phyloP scores from a whole-genome alignment of 23 red algal genomes.

The Gracilaria domingensis region DNA sequence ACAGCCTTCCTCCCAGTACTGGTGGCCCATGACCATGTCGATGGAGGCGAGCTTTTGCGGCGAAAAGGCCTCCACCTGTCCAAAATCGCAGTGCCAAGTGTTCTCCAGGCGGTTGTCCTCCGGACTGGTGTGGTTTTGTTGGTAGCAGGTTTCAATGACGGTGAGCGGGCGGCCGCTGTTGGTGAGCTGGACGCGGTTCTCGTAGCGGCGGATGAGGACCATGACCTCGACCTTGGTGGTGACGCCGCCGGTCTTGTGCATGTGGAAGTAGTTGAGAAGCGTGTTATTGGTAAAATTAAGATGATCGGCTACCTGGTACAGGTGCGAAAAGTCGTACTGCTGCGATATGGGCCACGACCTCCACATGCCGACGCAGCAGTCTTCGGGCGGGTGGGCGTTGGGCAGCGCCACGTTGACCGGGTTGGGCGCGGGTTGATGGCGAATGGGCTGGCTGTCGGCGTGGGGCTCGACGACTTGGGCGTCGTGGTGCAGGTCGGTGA shows the following conservation, averaged over 20 bases:
- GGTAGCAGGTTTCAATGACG: constrained; percentile 67
- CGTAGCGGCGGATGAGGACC: constrained; percentile 32
- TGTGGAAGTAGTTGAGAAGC: constrained; percentile 64
- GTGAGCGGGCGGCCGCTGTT: constrained; percentile 7
- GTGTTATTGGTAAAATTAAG: constrained; percentile 47
- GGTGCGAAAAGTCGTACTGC: constrained; percentile 16
- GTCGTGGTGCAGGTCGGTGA: not conserved
- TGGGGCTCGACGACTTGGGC: not conserved
- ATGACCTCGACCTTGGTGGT: constrained; percentile 47
- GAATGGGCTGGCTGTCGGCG: not conserved
- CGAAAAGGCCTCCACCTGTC: constrained; percentile 11
- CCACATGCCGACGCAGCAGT: constrained; percentile 39
- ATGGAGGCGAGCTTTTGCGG: constrained; percentile 26
- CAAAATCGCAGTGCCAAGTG: constrained; percentile 56
- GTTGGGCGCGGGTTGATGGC: too few relatives aligned
- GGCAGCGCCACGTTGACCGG: too few relatives aligned
- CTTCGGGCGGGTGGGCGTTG: constrained; percentile 5
- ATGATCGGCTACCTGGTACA: constrained; percentile 15
- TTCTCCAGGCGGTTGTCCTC: constrained; percentile 41
- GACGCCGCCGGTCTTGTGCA: constrained; percentile 68
- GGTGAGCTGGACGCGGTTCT: constrained; percentile 37
- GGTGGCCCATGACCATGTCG: constrained; percentile 67
- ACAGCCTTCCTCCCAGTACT: constrained; percentile 59
- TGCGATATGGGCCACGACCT: constrained; percentile 45
- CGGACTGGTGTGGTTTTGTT: constrained; percentile 3